Evolutionary conservation across 2,329 filamentous ascomycete genomes (phyloP), one percentile per base, ranked within the genome.

Genomic region (Fusarium succisae): DNA sequence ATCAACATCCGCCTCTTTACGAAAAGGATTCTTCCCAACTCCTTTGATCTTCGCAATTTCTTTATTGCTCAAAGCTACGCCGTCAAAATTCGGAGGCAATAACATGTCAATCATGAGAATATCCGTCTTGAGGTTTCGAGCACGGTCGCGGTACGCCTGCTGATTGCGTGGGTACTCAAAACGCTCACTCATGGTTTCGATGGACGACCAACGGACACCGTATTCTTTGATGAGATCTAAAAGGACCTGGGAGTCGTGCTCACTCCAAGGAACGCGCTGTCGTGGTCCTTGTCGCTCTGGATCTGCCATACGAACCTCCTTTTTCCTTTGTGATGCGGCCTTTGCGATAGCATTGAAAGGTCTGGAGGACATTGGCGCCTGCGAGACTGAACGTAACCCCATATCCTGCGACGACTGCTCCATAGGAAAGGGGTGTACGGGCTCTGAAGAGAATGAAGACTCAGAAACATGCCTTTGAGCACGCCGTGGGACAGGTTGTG

Each of bases 131-230:
- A 89, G 72, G 63, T 88, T 86, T 56, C 88, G 86, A n/a, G 88
- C 88, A 79, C 87, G 88, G 82, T 90, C 88, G 12, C 88, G 87
- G 64, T 88, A 84, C 9, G 87, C 86, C 78, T 90, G 88, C 80
- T 90, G 88, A 74, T 86, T 85, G 56, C 88, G 86, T 5, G 77
- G 77, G 22, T 80, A 72, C 48, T 87, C 81, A 61, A 89, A 89
- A 5, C 63, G 65, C 24, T 81, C 74, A 35, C 82, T 79, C 10
- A 75, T 45, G 32, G 69, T 75, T 65, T 82, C 72, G 6, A 84
- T 84, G 43, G 18, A n/a, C 48, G 81, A 57, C 82, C 82, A 84
- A 12, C 59, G 60, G 24, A 77, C 79, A 22, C 74, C 62, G 26
- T 63, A 72, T 22, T 75, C 56, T 51, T 80, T 76, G 39, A 89